Base-by-base conservation (phyloP, 106 monocot species). In the Iris macrosiphon region DNA sequence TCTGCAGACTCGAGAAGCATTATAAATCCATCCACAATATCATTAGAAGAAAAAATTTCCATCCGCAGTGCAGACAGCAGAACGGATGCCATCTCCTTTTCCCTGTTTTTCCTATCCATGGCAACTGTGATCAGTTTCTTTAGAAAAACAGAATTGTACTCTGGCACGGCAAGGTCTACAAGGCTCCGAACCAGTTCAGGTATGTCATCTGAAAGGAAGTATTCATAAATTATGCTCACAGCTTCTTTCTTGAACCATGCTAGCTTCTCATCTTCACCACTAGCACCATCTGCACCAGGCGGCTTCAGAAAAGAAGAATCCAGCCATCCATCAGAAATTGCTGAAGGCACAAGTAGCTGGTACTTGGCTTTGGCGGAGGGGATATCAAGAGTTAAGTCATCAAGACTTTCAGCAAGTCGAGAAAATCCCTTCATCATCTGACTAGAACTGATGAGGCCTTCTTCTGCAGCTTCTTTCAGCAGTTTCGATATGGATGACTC, bases 61-160 rank as follows among this genome's bases (percentile, higher is more conserved):
- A 78, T 72, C 44, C 78, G 75, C 10, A 93, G 78, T 12, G 88
- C 55, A 17, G 84, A 77, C 1, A 93, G 75, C 4, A 93, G 69
- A 62, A 84, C 78, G 33, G 93, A 93, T 2, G 93, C 88, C 93
- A 93, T 93, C 70, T 93, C 93, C 59, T 79, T 93, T 57, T 93
- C 93, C 63, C 93, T 80, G 55, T 88, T 88, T 60, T 93, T 93
- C 46, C 93, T 57, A 60, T 93, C 93, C 93, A 93, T 84, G 13
- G 93, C 93, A 38, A 93, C 78, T 27, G 93, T 84, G 30, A 88
- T 88, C 25, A 93, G 60, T 58, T 84, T 93, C 75, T 93, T 93
- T 29, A 93, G 64, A 18, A 93, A 88, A 30, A 93, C 60, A 21
- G 80, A 78, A 53, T 88, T 79, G 52, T 81, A 84, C 24, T 93